Conservation (phyloP, 1,284 basidiomycete species). For the Ceratobasidium sp. region DNA sequence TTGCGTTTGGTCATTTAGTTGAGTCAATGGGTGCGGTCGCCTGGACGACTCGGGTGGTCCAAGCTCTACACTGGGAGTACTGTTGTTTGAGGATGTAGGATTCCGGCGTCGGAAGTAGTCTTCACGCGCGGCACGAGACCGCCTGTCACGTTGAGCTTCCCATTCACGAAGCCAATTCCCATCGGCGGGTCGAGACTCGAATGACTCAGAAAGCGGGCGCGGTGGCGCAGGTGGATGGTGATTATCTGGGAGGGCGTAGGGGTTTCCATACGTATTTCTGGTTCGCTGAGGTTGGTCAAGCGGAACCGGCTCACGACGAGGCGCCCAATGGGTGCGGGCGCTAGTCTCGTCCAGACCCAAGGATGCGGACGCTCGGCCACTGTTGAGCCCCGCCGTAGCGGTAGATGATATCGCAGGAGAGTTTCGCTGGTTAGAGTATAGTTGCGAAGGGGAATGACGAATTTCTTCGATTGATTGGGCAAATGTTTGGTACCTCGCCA, state of each 20-base stretch:
- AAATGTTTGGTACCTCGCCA: conserved; percentile 29
- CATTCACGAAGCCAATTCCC: conserved; percentile 32
- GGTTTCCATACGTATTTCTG: neutral
- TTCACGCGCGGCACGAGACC: conserved; percentile 17
- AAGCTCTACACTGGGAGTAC: neutral
- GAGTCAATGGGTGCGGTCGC: neutral
- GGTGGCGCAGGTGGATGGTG: neutral
- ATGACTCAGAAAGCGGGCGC: neutral
- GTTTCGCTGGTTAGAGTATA: neutral
- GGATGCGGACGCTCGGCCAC: neutral
- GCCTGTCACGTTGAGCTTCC: conserved; percentile 19
- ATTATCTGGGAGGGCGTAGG: neutral
- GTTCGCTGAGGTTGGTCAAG: conserved; percentile 22
- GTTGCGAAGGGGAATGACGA: conserved; percentile 11
- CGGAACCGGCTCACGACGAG: too few relatives aligned
- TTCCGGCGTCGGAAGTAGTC: conserved; percentile 16
- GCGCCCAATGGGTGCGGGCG: conserved; percentile 7
- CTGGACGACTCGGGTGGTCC: neutral
- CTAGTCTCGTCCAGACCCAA: neutral
- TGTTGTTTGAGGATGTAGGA: neutral
- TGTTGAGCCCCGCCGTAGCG: neutral
- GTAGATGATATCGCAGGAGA: neutral
- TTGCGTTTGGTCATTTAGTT: conserved; percentile 25
- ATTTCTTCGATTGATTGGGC: conserved; percentile 34
- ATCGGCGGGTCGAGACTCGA: neutral